phyloP scores from a whole-genome alignment of 371 early-diverging fungal species.

The Agmasoma carcini region DNA sequence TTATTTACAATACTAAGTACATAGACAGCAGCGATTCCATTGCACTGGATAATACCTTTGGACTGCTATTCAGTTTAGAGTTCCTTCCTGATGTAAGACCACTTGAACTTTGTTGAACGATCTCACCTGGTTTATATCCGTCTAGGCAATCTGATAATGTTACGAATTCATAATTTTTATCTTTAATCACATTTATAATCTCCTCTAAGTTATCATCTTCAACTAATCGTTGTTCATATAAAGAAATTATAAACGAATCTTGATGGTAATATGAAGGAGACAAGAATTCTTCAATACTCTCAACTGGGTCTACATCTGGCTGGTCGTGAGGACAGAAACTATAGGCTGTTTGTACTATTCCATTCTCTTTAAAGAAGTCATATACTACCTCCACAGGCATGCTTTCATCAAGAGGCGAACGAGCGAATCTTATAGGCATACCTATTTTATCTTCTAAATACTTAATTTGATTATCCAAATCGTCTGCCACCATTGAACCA shows the following conservation, averaged over 20 bases:
- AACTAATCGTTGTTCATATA: conserved; percentile 46
- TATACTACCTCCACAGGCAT: conserved; percentile 32
- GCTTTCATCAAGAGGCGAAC: conserved; percentile 37
- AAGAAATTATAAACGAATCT: conserved; percentile 48
- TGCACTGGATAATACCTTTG: neutral
- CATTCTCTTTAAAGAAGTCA: conserved; percentile 35
- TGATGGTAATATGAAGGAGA: conserved; percentile 29
- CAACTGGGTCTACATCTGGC: conserved; percentile 20
- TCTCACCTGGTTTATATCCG: conserved; percentile 38
- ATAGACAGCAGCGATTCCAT: too few species aligned
- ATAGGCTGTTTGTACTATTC: conserved; percentile 44
- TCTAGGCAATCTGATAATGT: conserved; percentile 47
- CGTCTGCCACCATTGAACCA: conserved; percentile 35
- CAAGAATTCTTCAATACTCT: conserved; percentile 34
- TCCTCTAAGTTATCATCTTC: conserved; percentile 41
- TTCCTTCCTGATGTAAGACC: neutral
- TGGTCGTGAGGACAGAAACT: conserved; percentile 46
- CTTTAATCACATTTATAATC: conserved; percentile 38
- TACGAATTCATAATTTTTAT: conserved; percentile 47
- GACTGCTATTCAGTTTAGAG: neutral
- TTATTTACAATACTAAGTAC: neutral
- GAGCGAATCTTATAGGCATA: conserved; percentile 42
- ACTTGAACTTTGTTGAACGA: neutral
- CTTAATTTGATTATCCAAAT: conserved; percentile 39
- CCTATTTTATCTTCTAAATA: conserved; percentile 32